Base-by-base conservation (phyloP, 2,329 filamentous ascomycete genomes). In the Penicillium janthinellum region DNA sequence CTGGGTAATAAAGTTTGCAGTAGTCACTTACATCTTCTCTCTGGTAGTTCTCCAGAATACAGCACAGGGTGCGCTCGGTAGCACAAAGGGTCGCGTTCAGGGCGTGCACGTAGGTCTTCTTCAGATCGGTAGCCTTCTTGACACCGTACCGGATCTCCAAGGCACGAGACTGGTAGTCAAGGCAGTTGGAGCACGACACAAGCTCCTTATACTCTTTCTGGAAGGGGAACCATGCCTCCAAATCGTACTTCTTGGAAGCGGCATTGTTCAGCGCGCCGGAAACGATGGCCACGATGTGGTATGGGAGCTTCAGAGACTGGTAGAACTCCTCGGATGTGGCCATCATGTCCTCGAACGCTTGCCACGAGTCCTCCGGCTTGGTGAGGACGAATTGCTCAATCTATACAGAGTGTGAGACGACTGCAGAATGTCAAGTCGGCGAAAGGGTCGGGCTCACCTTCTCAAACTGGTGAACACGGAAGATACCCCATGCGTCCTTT, bases 151-250 rank as follows among this genome's bases (percentile, higher is more conserved):
- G 87, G 69, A 99, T 96, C 77, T 98, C 94, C 12, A 99, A 84
- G 68, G 92, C 93, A 58, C 95, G 86, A 25, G 92, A 92, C 82
- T 99, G 95, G 82, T 98, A 98, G 76, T 98, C 94, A 47, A 92
- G 96, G 82, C 95, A 99, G 81, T 99, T 99, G 62, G 92, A 96
- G 84, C 93, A 96, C 20, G 91, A 96, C 53, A 98, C 95, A 31
- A 99, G 86, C 81, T 98, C 95, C 81, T 98, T 98, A 85, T 98
- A 99, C 79, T 98, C 95, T 70, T 90, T 90, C 77, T 98, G 93
- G 83, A 90, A 96, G 15, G 92, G 92, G 77, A 96, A 96, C 91
- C 92, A 96, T 2, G 95, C 94, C 77, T 99, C 95, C 22, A 99
- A 84, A 73, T 99, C 95, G 75, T 89, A 93, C 80, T 99, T 99